Conservation (phyloP, 805 yeast species). For the Yamadazyma paraphyllophila region DNA sequence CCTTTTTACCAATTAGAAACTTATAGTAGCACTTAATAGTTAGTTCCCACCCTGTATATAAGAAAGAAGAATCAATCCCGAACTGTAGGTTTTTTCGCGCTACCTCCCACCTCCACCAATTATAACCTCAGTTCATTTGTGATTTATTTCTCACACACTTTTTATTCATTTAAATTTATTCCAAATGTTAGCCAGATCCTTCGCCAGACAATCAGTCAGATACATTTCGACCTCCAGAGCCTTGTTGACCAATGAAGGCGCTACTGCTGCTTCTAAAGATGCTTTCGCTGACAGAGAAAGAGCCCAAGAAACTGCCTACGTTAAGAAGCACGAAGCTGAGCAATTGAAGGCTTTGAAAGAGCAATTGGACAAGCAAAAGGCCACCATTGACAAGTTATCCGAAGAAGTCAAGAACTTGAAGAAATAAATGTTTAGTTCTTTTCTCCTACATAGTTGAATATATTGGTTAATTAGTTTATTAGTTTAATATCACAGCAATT, state of each 20-base stretch:
- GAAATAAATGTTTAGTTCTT: slow-evolving; percentile 26
- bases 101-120: slow-evolving; percentile 4
- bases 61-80: not conserved
- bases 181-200: slow-evolving; percentile 15
- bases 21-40: slow-evolving; percentile 19
- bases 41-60: slow-evolving; percentile 7
- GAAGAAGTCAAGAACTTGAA: slow-evolving; percentile 50
- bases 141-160: slow-evolving; percentile 4
- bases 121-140: slow-evolving; percentile 2
- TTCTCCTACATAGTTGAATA: not conserved
- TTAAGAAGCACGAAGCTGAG: slow-evolving; percentile 88
- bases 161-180: not conserved
- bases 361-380: slow-evolving; percentile 72
- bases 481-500: not conserved
- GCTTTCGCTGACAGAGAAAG: slow-evolving; percentile 75
- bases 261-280: slow-evolving; percentile 23
- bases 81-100: not conserved
- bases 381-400: slow-evolving; percentile 49
- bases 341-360: slow-evolving; percentile 75
- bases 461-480: not conserved
- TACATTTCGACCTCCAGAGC: slow-evolving; percentile 29
- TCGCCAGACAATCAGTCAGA: slow-evolving; percentile 24
- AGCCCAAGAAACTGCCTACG: slow-evolving; percentile 83
- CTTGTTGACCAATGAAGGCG: slow-evolving; percentile 23
- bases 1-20: slow-evolving; percentile 41